Evolutionary conservation across 805 yeast genomes (phyloP).

Genomic region (Kluyveromyces starmeri): DNA sequence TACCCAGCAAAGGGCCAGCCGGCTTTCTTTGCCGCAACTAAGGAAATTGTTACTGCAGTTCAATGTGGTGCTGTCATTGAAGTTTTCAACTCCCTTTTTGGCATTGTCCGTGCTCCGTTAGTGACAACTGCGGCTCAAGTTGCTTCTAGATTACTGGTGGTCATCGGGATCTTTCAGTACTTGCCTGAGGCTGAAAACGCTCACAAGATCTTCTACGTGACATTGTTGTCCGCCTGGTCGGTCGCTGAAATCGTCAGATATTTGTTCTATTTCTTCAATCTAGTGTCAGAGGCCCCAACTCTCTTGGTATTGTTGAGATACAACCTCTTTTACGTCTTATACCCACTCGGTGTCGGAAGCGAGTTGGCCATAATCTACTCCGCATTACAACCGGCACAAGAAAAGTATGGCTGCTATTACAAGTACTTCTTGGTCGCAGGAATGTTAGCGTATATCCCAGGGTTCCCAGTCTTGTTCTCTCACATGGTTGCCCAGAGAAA

Average conservation of each 20-base stretch:
- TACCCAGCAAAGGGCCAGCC: slow-evolving; percentile 52
- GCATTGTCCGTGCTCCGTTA: slow-evolving; percentile 78
- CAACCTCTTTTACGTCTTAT: slow-evolving; percentile 70
- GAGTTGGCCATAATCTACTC: slow-evolving; percentile 64
- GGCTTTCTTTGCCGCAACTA: slow-evolving; percentile 49
- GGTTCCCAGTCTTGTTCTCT: slow-evolving; percentile 72
- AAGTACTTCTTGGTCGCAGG: slow-evolving; percentile 46
- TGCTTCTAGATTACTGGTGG: slow-evolving; percentile 71
- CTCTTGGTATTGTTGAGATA: slow-evolving; percentile 70
- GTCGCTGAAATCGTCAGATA: slow-evolving; percentile 88
- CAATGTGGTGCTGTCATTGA: slow-evolving; percentile 80
- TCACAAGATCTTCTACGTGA: slow-evolving; percentile 47
- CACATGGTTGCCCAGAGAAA: slow-evolving; percentile 86
- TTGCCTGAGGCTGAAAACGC: slow-evolving; percentile 56
- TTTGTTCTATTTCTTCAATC: slow-evolving; percentile 49
- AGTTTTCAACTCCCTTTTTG: slow-evolving; percentile 65
- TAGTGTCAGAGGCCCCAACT: slow-evolving; percentile 43
- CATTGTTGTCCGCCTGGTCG: slow-evolving; percentile 82
- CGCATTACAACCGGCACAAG: slow-evolving; percentile 63
- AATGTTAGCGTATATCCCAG: slow-evolving; percentile 71
- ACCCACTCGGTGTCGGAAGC: slow-evolving; percentile 88
- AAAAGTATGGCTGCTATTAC: slow-evolving; percentile 40
- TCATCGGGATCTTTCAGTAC: slow-evolving; percentile 69
- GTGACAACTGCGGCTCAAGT: slow-evolving; percentile 84
- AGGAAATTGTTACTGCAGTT: slow-evolving; percentile 48